A percentile compares a stretch with the other conserved stretches of the same genome.
These are phyloP conservation scores for Rickenella mellea DNA, from an alignment of 768 basidiomycete genomes.

Conservation along the genomic window DNA sequence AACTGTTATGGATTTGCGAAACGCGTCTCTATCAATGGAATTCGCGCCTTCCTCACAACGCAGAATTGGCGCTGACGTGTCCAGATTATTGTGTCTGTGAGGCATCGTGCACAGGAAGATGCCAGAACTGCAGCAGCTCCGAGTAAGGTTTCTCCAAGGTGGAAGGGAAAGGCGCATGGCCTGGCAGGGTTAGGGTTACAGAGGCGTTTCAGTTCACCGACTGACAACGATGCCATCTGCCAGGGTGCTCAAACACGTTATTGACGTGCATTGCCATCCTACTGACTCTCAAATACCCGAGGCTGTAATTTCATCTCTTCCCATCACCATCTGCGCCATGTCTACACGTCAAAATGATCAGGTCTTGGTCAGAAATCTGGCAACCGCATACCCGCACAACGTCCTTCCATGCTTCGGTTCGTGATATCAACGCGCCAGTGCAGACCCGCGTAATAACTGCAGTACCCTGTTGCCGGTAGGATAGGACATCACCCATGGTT, in stretches of 20 bases:
- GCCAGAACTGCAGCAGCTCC: too few species aligned
- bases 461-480: neutral
- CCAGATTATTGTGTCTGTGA: neutral
- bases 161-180: too few species aligned
- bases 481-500: constrained; percentile 97
- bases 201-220: constrained; percentile 9
- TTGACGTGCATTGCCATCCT: constrained; percentile 90
- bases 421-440: constrained; percentile 13
- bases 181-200: too few species aligned
- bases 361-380: constrained; percentile 55
- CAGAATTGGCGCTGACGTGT: constrained; percentile 37
- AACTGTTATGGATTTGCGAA: constrained; percentile 55
- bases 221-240: constrained; percentile 15
- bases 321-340: constrained; percentile 80
- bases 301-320: constrained; percentile 42
- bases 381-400: constrained; percentile 47
- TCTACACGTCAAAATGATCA: constrained; percentile 62
- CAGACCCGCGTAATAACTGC: too few species aligned
- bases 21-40: constrained; percentile 52
- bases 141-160: too few species aligned
- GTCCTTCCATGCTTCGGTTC: constrained; percentile 86
- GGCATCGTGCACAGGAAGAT: neutral
- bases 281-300: constrained; percentile 56
- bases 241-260: constrained; percentile 53
- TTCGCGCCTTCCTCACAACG: constrained; percentile 34